Conservation (phyloP, 129 eudicot species). For the Apium graveolens region DNA sequence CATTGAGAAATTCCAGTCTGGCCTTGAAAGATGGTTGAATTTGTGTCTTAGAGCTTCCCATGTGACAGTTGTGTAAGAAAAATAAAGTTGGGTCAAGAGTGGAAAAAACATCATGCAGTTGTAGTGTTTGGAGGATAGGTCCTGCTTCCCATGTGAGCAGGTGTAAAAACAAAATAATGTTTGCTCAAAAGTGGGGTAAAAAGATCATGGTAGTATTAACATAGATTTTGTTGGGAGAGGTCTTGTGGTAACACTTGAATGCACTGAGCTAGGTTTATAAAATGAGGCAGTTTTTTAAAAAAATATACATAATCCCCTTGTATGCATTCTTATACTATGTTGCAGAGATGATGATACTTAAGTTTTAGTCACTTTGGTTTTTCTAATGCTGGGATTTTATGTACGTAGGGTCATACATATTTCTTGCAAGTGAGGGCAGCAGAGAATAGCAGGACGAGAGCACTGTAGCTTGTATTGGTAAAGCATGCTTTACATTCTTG, state of each 20-base stretch:
- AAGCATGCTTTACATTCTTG: not conserved
- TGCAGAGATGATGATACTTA: not conserved
- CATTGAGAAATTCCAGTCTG: not conserved
- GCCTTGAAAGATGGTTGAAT: not conserved
- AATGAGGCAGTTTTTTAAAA: not conserved
- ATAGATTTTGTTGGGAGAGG: not conserved
- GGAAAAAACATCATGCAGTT: not conserved
- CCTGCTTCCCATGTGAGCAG: not conserved
- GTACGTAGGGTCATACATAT: slow-evolving; percentile 65
- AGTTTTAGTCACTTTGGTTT: not conserved
- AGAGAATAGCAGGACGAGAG: slow-evolving; percentile 79
- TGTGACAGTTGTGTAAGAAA: not conserved
- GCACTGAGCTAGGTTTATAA: not conserved
- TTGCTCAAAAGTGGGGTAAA: not conserved
- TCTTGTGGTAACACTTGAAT: not conserved
- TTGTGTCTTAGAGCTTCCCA: not conserved
- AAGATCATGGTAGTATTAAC: not conserved
- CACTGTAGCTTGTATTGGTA: slow-evolving; percentile 35
- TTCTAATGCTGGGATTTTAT: not conserved
- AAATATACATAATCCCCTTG: not conserved
- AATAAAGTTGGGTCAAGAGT: not conserved
- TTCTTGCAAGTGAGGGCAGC: slow-evolving; percentile 93
- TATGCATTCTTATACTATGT: not conserved
- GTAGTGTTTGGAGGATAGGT: not conserved
- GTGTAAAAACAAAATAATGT: not conserved